Percentiles rank a stretch among this genome's conserved stretches.
phyloP scores from a whole-genome alignment of 495 filamentous ascomycete genomes.

The Penicillium odoratum region DNA sequence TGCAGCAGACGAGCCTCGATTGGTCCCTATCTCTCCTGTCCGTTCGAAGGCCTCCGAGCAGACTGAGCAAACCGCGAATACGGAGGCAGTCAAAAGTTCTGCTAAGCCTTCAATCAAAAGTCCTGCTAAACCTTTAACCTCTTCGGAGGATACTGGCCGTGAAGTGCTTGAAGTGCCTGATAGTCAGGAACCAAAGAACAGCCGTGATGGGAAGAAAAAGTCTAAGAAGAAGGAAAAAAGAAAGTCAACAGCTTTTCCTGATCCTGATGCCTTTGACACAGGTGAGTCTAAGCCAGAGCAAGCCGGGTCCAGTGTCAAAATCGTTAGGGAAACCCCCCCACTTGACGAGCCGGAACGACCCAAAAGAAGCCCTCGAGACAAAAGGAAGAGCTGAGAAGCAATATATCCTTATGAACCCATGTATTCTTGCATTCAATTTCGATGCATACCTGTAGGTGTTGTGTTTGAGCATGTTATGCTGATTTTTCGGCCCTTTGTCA shows the following conservation, averaged over 20 bases:
- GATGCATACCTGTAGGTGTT: not conserved
- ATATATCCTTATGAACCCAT: not conserved
- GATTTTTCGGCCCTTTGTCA: not conserved
- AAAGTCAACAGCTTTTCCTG: too few species aligned
- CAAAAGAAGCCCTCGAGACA: constrained; percentile 10
- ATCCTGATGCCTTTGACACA: too few species aligned
- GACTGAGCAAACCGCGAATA: too few species aligned
- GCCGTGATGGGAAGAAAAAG: not conserved
- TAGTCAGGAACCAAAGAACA: constrained; percentile 27
- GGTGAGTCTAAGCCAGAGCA: too few species aligned
- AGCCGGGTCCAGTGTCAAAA: constrained; percentile 5
- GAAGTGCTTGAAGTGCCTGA: constrained; percentile 36
- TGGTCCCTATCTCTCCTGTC: constrained; percentile 9
- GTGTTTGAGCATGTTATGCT: not conserved
- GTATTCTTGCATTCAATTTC: not conserved
- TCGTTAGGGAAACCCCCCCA: constrained; percentile 25
- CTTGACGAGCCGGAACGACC: not conserved
- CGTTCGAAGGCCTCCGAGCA: not conserved
- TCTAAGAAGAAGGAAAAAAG: too few species aligned
- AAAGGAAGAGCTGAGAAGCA: constrained; percentile 7
- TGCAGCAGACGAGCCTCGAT: constrained; percentile 4
- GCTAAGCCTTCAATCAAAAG: not conserved
- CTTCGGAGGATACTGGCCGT: not conserved
- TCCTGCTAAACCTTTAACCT: not conserved
- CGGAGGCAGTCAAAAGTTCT: too few species aligned